These are phyloP conservation scores for Puccinellia tenuiflora DNA, from an alignment of 176 grass and related monocot genomes.

Conservation along the genomic window DNA sequence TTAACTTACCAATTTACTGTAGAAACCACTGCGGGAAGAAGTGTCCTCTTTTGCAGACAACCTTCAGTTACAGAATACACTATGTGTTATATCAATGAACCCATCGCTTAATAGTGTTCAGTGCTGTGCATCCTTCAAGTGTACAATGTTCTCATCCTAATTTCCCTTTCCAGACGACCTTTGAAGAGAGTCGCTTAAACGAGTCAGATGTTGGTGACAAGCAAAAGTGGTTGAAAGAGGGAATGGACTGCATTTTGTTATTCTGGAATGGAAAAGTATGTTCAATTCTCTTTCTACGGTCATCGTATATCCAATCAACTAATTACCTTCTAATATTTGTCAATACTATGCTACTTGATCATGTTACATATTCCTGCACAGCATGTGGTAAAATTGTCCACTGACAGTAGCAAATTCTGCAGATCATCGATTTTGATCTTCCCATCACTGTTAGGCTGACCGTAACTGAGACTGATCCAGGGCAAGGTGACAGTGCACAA, in stretches of 20 bases:
- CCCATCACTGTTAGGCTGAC: slow-evolving; percentile 74
- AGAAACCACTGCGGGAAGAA: neutral
- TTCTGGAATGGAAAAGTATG: slow-evolving; percentile 95
- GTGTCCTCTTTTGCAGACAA: neutral
- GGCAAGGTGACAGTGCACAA: slow-evolving; percentile 70
- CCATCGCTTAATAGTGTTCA: neutral
- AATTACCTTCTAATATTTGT: neutral
- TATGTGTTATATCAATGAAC: neutral
- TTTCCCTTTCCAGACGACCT: slow-evolving; percentile 40
- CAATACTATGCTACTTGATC: neutral
- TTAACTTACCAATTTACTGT: neutral
- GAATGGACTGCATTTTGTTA: slow-evolving; percentile 77
- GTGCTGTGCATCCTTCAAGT: neutral
- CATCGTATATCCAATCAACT: neutral
- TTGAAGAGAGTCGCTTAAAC: slow-evolving; percentile 78
- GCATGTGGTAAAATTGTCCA: slow-evolving; percentile 4
- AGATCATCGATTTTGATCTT: slow-evolving; percentile 94
- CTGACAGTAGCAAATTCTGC: slow-evolving; percentile 3
- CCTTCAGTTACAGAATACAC: neutral
- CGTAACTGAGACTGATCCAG: slow-evolving; percentile 68
- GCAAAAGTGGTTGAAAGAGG: slow-evolving; percentile 90
- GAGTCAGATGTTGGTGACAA: slow-evolving; percentile 77
- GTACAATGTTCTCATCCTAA: slow-evolving; percentile 9
- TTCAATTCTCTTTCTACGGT: neutral
- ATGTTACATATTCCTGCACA: neutral